A percentile compares a stretch with the other conserved stretches of the same genome.
These are phyloP conservation scores for Populus nigra DNA, from an alignment of 345 rosid species.

Conservation along the genomic window DNA sequence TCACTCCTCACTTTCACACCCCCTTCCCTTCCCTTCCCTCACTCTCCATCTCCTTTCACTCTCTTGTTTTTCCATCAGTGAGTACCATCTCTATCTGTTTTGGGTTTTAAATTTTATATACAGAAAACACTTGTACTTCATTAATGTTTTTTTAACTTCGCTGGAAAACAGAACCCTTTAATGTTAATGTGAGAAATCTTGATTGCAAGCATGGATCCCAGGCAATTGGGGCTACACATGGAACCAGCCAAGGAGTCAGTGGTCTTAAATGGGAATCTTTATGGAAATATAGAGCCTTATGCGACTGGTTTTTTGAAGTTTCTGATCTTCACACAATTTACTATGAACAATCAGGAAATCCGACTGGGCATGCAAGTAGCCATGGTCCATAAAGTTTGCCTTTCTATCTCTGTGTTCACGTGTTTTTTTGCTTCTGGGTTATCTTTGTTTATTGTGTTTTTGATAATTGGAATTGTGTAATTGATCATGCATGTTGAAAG, in stretches of 20 bases:
- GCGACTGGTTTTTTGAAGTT: constrained; percentile 68
- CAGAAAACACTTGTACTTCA: background rate
- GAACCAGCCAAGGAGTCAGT: constrained; percentile 37
- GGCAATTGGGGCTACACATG: constrained; percentile 29
- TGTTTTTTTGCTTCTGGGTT: background rate
- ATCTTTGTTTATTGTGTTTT: background rate
- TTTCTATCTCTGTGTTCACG: background rate
- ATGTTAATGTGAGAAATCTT: constrained; percentile 23
- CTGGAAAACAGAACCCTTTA: constrained; percentile 34
- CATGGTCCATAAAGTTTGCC: background rate
- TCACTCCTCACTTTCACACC: background rate
- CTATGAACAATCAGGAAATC: constrained; percentile 94
- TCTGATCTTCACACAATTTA: constrained; percentile 72
- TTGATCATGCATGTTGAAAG: background rate
- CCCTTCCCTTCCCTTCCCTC: background rate
- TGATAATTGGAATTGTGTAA: background rate
- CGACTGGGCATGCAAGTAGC: constrained; percentile 69
- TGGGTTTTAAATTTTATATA: background rate
- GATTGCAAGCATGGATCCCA: constrained; percentile 31
- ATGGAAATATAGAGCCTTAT: constrained; percentile 68
- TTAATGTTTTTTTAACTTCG: background rate
- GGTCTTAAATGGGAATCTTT: constrained; percentile 47
- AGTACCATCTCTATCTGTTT: background rate
- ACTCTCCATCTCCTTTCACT: background rate
- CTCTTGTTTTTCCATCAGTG: constrained; percentile 8